Percentiles rank a stretch among this genome's conserved stretches.
These are phyloP conservation scores for Chlorella sp. DNA, from an alignment of 139 green algal species.

Conservation along the genomic window DNA sequence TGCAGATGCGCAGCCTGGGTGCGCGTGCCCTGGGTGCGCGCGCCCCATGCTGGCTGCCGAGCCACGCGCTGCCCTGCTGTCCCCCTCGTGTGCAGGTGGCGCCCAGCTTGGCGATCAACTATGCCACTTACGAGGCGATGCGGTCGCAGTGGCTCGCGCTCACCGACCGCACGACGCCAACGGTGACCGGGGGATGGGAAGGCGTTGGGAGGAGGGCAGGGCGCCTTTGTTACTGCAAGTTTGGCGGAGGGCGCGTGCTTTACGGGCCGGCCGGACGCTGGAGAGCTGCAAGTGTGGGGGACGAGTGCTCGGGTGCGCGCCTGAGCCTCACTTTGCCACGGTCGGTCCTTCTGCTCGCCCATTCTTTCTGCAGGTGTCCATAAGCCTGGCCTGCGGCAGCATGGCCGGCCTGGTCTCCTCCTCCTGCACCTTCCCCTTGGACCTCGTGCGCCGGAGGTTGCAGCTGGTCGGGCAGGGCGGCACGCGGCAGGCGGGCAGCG, in stretches of 20 bases:
- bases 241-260: background rate
- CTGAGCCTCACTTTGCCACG: background rate
- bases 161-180: slow-evolving; percentile 28
- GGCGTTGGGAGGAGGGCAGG: background rate
- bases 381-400: slow-evolving; percentile 78
- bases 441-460: slow-evolving; percentile 86
- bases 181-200: slow-evolving; percentile 22
- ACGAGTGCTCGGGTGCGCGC: no score
- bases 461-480: slow-evolving; percentile 68
- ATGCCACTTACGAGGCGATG: slow-evolving; percentile 84
- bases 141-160: slow-evolving; percentile 51
- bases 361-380: slow-evolving; percentile 24
- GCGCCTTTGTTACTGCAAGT: background rate
- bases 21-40: no score
- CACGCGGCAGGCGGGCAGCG: no score
- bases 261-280: no score
- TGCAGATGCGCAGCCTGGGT: no score
- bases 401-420: slow-evolving; percentile 80
- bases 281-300: background rate
- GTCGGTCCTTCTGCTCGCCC: background rate
- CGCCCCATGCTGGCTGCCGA: background rate
- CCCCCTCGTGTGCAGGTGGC: slow-evolving; percentile 36
- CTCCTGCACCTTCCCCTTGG: slow-evolving; percentile 88
- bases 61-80: background rate
- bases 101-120: slow-evolving; percentile 91